Evolutionary conservation across 2,329 filamentous ascomycete genomes (phyloP).

Genomic region (Ceratocystis destructans): DNA sequence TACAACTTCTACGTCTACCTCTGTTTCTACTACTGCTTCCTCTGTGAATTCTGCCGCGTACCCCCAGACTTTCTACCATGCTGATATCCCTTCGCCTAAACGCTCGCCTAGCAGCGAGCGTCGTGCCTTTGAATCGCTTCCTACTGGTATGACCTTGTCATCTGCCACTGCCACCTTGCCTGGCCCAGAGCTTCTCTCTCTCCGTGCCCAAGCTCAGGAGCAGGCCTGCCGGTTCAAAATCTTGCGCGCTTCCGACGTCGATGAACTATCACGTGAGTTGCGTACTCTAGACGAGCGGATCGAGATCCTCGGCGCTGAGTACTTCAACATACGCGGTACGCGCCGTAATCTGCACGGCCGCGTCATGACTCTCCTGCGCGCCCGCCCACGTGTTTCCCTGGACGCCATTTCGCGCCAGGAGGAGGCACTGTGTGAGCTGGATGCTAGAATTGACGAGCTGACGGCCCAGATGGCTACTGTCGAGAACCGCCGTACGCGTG

Average conservation of each 20-base stretch:
- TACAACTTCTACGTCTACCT: conserved; percentile 23
- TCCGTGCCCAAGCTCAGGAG: conserved; percentile 48
- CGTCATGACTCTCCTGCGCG: conserved; percentile 63
- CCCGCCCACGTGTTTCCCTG: conserved; percentile 56
- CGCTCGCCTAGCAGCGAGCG: conserved; percentile 39
- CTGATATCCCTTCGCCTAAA: conserved; percentile 31
- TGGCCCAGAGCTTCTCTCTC: conserved; percentile 34
- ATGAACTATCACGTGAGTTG: conserved; percentile 57
- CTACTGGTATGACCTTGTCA: conserved; percentile 40
- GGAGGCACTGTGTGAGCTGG: conserved; percentile 62
- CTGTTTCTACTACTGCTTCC: neutral
- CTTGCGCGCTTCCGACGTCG: conserved; percentile 48
- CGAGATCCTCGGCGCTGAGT: conserved; percentile 64
- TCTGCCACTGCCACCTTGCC: conserved; percentile 39
- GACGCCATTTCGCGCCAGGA: conserved; percentile 68
- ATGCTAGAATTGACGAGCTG: conserved; percentile 69
- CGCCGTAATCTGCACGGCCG: conserved; percentile 63
- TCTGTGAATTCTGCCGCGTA: neutral
- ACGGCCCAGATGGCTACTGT: conserved; percentile 65
- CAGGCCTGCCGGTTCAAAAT: conserved; percentile 52
- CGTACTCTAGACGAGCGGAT: conserved; percentile 63
- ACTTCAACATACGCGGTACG: conserved; percentile 59
- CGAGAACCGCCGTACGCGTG: conserved; percentile 60
- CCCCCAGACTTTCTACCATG: conserved; percentile 22
- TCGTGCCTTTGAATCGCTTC: conserved; percentile 46